These are phyloP conservation scores for Colletotrichum noveboracense DNA, from an alignment of 2,329 filamentous ascomycete genomes.

Conservation along the genomic window DNA sequence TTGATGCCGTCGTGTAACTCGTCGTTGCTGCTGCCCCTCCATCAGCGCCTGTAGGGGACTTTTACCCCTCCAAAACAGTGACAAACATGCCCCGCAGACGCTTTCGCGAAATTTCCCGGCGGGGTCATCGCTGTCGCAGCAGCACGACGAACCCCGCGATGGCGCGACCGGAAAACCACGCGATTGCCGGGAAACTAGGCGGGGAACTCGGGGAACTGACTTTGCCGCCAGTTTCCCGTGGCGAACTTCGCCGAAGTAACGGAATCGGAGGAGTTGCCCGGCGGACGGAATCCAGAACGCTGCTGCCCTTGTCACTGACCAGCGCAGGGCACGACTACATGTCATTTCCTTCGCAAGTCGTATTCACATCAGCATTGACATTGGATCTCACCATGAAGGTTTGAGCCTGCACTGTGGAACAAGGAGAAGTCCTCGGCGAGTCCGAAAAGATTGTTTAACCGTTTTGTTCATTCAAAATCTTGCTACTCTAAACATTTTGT, in stretches of 20 bases:
- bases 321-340: neutral
- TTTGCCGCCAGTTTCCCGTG: neutral
- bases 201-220: neutral
- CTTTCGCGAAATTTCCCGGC: neutral
- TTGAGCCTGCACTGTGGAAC: neutral
- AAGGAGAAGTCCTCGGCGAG: neutral
- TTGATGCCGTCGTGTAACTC: neutral
- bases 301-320: neutral
- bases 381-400: neutral
- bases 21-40: neutral
- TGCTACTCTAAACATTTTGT: neutral
- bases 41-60: neutral
- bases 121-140: neutral
- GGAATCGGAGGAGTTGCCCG: neutral
- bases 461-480: neutral
- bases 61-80: neutral
- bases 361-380: neutral
- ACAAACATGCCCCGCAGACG: neutral
- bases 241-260: slow-evolving; percentile 10
- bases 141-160: neutral
- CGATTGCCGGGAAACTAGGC: neutral
- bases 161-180: neutral
- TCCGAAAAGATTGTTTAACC: neutral
- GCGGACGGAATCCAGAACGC: neutral
- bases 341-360: neutral